Base-by-base conservation (phyloP, 2,329 filamentous ascomycete species). In the Fusarium buharicum region DNA sequence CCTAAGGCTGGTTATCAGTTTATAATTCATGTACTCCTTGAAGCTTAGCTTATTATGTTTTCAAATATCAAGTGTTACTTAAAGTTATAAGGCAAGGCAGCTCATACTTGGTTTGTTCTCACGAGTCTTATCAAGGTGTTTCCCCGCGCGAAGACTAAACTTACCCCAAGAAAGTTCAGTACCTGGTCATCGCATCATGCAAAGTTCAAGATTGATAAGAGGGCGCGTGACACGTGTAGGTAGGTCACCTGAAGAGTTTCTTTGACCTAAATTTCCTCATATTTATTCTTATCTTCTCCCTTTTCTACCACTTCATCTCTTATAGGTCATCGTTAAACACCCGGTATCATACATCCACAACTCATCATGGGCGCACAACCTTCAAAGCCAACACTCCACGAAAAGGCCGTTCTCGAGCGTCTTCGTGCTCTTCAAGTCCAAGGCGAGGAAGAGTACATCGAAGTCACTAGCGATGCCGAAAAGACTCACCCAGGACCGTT, bases 381-480 rank as follows among this genome's bases (percentile, higher is more conserved):
- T 58, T 83, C 81, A 20, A 82, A 76, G 64, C 71, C 39, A 17
- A 63, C 64, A 30, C 57, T 66, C 5, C 71, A 76, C 34, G 79
- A 82, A 62, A 82, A 80, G 71, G 79, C 77, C 11, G 69, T 81
- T 33, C 67, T 80, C 16, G 77, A 81, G 58, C 77, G 77, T 16
- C 74, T 84, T 11, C 74, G 74, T 50, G 73, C 73, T 34, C 74
- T 86, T 41, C 77, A 82, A 50, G 57, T 85, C 31, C 77, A 81
- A 31, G 79, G 82, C 33, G 79, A 83, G 38, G 80, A 83, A 37
- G 80, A 84, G 44, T 86, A 82, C 54, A 74, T 86, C 27, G 77
- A 84, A 56, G 74, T 87, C n/a, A 76, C 77, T 27, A 74, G 75
- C 48, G 79, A 66, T 20, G 50, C 33, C 20, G 72, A 73, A 44